Conservation (phyloP, 305 asterid species). For the Petunia hybrid region DNA sequence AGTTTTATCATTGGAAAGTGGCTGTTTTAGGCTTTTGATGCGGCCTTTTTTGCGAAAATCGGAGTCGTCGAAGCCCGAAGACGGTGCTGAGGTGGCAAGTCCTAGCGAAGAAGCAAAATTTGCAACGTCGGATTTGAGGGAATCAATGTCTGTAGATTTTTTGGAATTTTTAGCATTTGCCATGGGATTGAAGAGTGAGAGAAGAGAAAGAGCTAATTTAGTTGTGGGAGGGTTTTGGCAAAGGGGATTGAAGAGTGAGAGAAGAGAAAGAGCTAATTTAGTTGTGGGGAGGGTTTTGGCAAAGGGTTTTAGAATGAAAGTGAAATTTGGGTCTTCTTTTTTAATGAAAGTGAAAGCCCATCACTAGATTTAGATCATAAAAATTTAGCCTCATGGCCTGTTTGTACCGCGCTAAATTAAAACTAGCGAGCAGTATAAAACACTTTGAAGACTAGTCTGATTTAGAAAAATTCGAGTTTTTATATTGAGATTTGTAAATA, state of each 20-base stretch:
- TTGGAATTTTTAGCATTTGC: conserved; percentile 33
- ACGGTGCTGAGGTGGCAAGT: conserved; percentile 55
- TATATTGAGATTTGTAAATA: too few species aligned
- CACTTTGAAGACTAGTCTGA: too few species aligned
- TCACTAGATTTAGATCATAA: too few species aligned
- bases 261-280: neutral
- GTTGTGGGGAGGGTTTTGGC: conserved; percentile 6
- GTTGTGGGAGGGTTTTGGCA: conserved; percentile 17
- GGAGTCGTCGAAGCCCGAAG: conserved; percentile 78
- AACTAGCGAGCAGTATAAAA: too few species aligned
- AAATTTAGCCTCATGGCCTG: too few species aligned
- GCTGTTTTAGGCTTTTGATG: conserved; percentile 40
- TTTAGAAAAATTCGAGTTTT: too few species aligned
- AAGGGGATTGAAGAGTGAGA: neutral
- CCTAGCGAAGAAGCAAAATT: conserved; percentile 91
- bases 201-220: neutral
- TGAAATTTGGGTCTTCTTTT: conserved; percentile 8
- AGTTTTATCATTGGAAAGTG: conserved; percentile 30
- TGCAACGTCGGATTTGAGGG: conserved; percentile 69
- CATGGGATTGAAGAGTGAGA: neutral
- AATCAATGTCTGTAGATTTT: conserved; percentile 35
- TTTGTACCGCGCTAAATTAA: too few species aligned
- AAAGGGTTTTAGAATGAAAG: neutral
- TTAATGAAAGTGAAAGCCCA: too few species aligned
- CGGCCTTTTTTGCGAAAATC: conserved; percentile 82